Evolutionary conservation across 2,329 filamentous ascomycete species (phyloP).

Genomic region (Monilinia vaccinii-corymbosi): DNA sequence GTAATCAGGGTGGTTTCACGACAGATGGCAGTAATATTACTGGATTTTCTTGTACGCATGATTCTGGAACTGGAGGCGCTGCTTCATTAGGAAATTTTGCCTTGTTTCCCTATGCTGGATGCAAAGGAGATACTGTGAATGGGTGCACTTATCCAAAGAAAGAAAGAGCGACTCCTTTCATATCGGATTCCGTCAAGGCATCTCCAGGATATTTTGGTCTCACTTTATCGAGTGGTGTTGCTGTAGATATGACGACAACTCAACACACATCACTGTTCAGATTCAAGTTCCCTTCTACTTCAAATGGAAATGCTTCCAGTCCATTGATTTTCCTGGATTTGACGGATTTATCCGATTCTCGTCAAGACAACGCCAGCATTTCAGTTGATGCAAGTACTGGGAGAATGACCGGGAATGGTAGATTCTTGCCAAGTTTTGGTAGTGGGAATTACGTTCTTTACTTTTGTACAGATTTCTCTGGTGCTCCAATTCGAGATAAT

Average conservation of each 20-base stretch:
- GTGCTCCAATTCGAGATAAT: conserved; percentile 46
- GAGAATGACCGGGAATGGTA: conserved; percentile 51
- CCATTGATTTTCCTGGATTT: conserved; percentile 59
- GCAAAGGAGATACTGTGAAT: conserved; percentile 51
- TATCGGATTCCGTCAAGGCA: conserved; percentile 44
- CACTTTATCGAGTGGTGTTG: conserved; percentile 45
- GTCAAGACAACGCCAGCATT: conserved; percentile 46
- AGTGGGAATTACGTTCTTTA: conserved; percentile 49
- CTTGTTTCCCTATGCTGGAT: conserved; percentile 56
- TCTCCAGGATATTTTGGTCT: conserved; percentile 58
- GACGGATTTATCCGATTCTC: conserved; percentile 52
- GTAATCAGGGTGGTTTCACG: conserved; percentile 48
- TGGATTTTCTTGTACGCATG: conserved; percentile 32
- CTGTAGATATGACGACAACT: conserved; percentile 58
- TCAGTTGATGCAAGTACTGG: conserved; percentile 46
- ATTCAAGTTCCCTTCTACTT: conserved; percentile 47
- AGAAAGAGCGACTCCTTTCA: conserved; percentile 31
- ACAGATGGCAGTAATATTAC: conserved; percentile 34
- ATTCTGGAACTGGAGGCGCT: conserved; percentile 37
- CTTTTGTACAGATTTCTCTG: conserved; percentile 61
- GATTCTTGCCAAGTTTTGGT: conserved; percentile 57
- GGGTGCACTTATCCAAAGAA: conserved; percentile 50
- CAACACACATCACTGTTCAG: conserved; percentile 56
- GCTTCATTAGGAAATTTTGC: conserved; percentile 67
- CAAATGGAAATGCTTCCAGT: conserved; percentile 29